Evolutionary conservation across 805 yeast species (phyloP), one percentile per base, ranked within the genome.

Genomic region (Metschnikowia kunwiensis): DNA sequence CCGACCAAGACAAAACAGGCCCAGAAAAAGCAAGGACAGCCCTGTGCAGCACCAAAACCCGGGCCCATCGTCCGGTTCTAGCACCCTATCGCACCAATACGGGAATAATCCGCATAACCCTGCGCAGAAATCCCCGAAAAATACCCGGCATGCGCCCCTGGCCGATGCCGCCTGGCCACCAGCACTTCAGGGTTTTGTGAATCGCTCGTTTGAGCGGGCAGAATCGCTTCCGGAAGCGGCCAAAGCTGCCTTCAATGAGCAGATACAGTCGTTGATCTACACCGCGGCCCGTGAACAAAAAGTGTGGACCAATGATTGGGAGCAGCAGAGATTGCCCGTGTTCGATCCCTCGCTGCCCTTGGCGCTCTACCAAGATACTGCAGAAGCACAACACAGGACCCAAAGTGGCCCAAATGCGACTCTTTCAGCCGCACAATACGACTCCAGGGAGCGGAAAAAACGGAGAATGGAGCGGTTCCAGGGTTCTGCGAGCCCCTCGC

Each of bases 281-380:
- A 44, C 56, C 34, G 84, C 85, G 0, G 65, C 71, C 12, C 57
- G 58, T 2, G 58, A 64, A 30, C 59, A 61, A 15, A 66, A 65
- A 26, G 47, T 80, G 3, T 65, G 71, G 60, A 44, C 56, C 1
- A 78, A 74, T 43, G 71, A 78, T 41, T 82, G 88, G 88, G 52
- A 49, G 3, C 44, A 31, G 8, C 78, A 76, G 51, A 55, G 57
- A 20, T 44, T 81, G 5, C 86, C 86, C 1, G 44, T 70, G 30
- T 47, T 65, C 42, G 63, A 60, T 18, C 30, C 39, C 2, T 23
- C 37, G 4, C 38, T 27, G 17, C 28, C 36, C 7, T 30, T 46
- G 15, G 27, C 23, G 4, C 42, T 48, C 24, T 31, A 32, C 10
- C 47, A 46, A 18, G 49, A 47, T 27, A 31, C 33, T 7, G 27